A percentile compares a stretch with the other conserved stretches of the same genome.
These are phyloP conservation scores for Pterocarpus macrocarpus DNA, from an alignment of 306 rosid genomes.

Conservation along the genomic window DNA sequence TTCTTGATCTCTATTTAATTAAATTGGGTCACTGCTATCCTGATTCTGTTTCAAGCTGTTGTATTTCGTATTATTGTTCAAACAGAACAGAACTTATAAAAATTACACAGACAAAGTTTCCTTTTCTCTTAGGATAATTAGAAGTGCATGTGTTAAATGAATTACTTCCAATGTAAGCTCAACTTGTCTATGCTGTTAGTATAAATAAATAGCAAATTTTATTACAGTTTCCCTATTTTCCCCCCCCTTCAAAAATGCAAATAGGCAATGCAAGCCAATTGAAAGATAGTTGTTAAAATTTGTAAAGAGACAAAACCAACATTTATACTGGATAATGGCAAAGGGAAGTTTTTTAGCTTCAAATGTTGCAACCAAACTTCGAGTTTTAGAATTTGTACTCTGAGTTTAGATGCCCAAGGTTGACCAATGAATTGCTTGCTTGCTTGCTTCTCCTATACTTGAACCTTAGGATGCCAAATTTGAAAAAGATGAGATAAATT, in stretches of 20 bases:
- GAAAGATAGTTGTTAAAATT: background rate
- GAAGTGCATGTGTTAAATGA: constrained; percentile 11
- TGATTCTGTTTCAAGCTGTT: constrained; percentile 16
- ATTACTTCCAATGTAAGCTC: constrained; percentile 19
- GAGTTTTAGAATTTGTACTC: background rate
- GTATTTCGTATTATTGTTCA: background rate
- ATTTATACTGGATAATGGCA: constrained; percentile 15
- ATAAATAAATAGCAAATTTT: constrained; percentile 32
- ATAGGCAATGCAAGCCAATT: background rate
- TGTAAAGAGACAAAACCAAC: constrained; percentile 2
- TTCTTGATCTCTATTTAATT: constrained; percentile 1
- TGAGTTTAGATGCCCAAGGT: background rate
- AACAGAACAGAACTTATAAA: background rate
- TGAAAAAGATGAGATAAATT: constrained; percentile 36
- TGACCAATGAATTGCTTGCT: background rate
- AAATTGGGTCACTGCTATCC: background rate
- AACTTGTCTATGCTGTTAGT: background rate
- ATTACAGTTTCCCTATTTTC: background rate
- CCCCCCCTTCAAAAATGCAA: background rate
- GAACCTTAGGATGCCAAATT: constrained; percentile 28
- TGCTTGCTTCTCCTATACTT: constrained; percentile 5
- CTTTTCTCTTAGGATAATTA: constrained; percentile 6
- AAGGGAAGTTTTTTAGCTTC: background rate
- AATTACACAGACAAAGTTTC: background rate
- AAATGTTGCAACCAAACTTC: constrained; percentile 17